Evolutionary conservation across 2,329 filamentous ascomycete genomes (phyloP).

Genomic region (Cladosporium sphaerospermum): DNA sequence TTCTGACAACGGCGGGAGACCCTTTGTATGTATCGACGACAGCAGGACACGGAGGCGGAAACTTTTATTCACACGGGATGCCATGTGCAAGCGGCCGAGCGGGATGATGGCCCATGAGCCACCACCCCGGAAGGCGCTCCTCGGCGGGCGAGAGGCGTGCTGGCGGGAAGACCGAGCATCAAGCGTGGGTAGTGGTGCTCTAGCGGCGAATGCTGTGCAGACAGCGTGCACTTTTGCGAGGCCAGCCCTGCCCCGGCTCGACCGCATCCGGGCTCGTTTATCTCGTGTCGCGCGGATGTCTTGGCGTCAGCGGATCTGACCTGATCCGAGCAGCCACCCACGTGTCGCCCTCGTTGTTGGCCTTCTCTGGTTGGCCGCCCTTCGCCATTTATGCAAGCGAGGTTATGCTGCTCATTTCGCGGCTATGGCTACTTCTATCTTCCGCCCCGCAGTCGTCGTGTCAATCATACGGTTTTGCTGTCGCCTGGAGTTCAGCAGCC

Average conservation of each 20-base stretch:
- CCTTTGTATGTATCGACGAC: neutral
- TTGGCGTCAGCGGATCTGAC: neutral
- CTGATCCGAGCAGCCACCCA: neutral
- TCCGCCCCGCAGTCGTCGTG: constrained; percentile 9
- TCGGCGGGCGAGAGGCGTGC: neutral
- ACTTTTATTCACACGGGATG: neutral
- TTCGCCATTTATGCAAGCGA: neutral
- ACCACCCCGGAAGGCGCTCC: neutral
- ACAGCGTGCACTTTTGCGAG: neutral
- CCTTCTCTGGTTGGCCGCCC: neutral
- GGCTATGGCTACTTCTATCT: constrained; percentile 3
- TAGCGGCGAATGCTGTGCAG: neutral
- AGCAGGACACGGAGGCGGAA: neutral
- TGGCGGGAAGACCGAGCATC: constrained; percentile 2
- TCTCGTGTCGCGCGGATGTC: neutral
- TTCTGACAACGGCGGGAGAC: neutral
- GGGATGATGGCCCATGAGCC: constrained; percentile 1
- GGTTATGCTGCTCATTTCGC: neutral
- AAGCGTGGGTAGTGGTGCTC: constrained; percentile 1
- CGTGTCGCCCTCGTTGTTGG: neutral
- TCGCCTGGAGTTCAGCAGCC: too few relatives aligned
- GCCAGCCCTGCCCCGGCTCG: neutral
- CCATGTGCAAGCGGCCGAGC: constrained; percentile 6
- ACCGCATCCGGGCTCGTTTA: constrained; percentile 8
- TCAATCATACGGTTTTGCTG: neutral